Evolutionary conservation across 1,284 basidiomycete species (phyloP).

Genomic region (Moniliophthora roreri): DNA sequence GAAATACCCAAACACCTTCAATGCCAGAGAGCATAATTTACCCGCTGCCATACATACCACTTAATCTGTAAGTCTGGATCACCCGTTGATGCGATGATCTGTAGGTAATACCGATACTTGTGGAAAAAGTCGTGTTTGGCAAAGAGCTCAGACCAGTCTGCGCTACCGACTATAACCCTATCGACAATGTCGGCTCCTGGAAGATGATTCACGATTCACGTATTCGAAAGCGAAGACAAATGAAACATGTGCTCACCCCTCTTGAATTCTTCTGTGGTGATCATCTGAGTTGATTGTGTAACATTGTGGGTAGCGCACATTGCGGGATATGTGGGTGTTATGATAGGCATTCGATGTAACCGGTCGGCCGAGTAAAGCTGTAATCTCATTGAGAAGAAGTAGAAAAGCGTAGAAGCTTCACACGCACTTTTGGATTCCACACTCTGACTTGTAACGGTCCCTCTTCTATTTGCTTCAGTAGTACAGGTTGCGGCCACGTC

Average conservation of each 20-base stretch:
- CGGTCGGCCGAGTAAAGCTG: slow-evolving; percentile 93
- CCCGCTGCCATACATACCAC: slow-evolving; percentile 67
- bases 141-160: slow-evolving; percentile 93
- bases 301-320: slow-evolving; percentile 99
- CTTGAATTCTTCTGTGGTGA: slow-evolving; percentile 96
- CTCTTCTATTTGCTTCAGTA: slow-evolving; percentile 95
- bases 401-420: background rate
- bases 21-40: slow-evolving; percentile 2
- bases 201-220: slow-evolving; percentile 3
- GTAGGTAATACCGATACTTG: slow-evolving; percentile 97
- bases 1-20: slow-evolving; percentile 12
- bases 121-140: slow-evolving; percentile 96
- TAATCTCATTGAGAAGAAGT: background rate
- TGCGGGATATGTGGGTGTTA: slow-evolving; percentile 98
- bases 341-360: slow-evolving; percentile 99
- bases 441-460: slow-evolving; percentile 92
- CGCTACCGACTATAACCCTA: slow-evolving; percentile 82
- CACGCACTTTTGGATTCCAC: slow-evolving; percentile 92
- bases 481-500: slow-evolving; percentile 97
- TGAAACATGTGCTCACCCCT: too few species aligned
- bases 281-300: slow-evolving; percentile 91
- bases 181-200: slow-evolving; percentile 93
- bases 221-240: too few species aligned
- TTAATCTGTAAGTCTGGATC: slow-evolving; percentile 88
- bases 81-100: slow-evolving; percentile 91